Base-by-base conservation (phyloP, 2,329 filamentous ascomycete genomes). In the Alternaria conjuncta region DNA sequence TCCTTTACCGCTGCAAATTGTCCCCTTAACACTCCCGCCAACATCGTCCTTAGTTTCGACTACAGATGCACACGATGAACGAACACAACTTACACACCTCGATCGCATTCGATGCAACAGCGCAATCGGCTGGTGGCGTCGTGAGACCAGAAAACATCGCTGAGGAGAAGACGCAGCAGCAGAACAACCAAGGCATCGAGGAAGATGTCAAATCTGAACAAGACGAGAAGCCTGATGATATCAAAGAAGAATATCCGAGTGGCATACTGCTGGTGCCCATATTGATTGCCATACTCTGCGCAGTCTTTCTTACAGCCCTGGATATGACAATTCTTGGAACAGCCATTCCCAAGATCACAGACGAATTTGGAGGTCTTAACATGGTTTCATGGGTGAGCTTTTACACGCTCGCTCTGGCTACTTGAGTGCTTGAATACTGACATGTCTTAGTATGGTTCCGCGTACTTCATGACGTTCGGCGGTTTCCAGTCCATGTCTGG, bases 401-500 rank as follows among this genome's bases (percentile, higher is more conserved):
- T 51, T 13, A 51, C 4, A 15, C 26, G 21, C 26, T 15, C 12
- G 6, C 15, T 9, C 7, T 21, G 20, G n/a, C 8, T 20, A 18
- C 18, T 11, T 12, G 18, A 15, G 30, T 32, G 13, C 6, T 32
- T 32, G 5, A n/a, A 21, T 23, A 18, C 18, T 51, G 1, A 51
- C 49, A 21, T 13, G 15, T 21, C 18, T 30, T 11, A 51, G 49
- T 76, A 75, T 54, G 73, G 67, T 23, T 60, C 61, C 0, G 72
- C 82, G 2, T 85, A 82, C 67, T 79, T 84, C 68, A 71, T 86
- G 57, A 83, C 82, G 1, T 66, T 79, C 8, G 79, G 75, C 15
- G 75, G 76, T 7, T 82, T 85, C 57, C 83, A 86, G 57, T 79
- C 82, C 2, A 74, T 79, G 0, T 81, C 79, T 64, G 85, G 85